These are phyloP conservation scores for Amanita rubescens DNA, from an alignment of 768 basidiomycete species.

Conservation along the genomic window DNA sequence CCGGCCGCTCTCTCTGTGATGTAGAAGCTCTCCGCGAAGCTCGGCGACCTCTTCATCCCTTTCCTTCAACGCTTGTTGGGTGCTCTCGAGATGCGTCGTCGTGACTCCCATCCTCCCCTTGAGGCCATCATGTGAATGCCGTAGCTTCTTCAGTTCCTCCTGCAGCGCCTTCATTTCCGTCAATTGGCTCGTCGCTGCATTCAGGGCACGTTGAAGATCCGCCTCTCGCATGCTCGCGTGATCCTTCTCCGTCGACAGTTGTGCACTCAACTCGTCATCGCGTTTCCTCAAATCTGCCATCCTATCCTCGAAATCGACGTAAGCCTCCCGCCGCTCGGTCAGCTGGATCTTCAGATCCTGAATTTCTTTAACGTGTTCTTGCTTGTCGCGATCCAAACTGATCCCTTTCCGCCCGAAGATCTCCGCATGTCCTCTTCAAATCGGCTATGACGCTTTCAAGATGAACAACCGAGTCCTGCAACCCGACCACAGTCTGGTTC, in stretches of 20 bases:
- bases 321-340: background rate
- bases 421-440: background rate
- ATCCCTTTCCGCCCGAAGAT: background rate
- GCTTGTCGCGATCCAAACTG: background rate
- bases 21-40: background rate
- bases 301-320: background rate
- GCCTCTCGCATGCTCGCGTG: background rate
- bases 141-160: background rate
- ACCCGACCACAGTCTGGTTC: background rate
- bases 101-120: background rate
- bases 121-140: background rate
- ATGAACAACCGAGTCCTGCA: background rate
- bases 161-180: background rate
- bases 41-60: background rate
- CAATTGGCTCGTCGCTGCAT: background rate
- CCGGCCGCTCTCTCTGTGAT: too few species aligned
- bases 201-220: background rate
- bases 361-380: background rate
- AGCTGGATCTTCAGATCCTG: background rate
- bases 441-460: background rate
- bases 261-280: background rate
- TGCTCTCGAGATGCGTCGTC: background rate
- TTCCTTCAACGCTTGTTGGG: background rate
- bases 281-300: background rate
- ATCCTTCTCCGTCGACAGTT: background rate